Base-by-base conservation (phyloP, 345 rosid genomes). In the Gossypium stocksii region DNA sequence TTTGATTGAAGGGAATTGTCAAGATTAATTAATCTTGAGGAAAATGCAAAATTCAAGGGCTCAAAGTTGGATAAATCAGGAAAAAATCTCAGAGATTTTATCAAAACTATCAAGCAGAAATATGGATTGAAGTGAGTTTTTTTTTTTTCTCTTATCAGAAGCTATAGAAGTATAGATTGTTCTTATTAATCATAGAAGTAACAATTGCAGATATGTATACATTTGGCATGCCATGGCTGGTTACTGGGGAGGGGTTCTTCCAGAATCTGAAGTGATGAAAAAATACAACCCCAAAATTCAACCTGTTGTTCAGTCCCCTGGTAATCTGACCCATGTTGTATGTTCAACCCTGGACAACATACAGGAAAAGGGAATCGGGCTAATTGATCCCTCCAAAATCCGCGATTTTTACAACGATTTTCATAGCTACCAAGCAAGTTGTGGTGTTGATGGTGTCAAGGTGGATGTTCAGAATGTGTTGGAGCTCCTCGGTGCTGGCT, bases 221-320 rank as follows among this genome's bases (percentile, higher is more conserved):
- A 14, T 88, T 78, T 88, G 92, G 87, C 92, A 88, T 16, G 90
- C 90, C 11, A 60, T 84, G 58, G 77, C 78, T 19, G 88, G 89
- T 11, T 88, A 87, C 16, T 88, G 89, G 90, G 90, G 92, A 69
- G 92, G 90, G 48, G 76, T 85, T 15, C 80, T 60, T n/a, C 89
- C 88, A 3, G 66, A 85, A 15, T 85, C 86, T 43, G 80, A 83
- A 68, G 73, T 41, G 60, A 78, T 90, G 94, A 78, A 82, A 25
- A 84, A 84, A 29, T 85, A 88, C 78, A 77, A 81, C 46, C 87
- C 89, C 1, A 78, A 79, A 73, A 71, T 88, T 66, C 70, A 73
- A 1, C 83, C 78, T 71, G 86, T 85, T 11, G 53, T 80, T 72
- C 83, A 75, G 64, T 90, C 88, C 10, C 86, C 84, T 3, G 91